Base-by-base conservation (phyloP, 352 stramenopile genomes). In the Phytophthora lateralis region DNA sequence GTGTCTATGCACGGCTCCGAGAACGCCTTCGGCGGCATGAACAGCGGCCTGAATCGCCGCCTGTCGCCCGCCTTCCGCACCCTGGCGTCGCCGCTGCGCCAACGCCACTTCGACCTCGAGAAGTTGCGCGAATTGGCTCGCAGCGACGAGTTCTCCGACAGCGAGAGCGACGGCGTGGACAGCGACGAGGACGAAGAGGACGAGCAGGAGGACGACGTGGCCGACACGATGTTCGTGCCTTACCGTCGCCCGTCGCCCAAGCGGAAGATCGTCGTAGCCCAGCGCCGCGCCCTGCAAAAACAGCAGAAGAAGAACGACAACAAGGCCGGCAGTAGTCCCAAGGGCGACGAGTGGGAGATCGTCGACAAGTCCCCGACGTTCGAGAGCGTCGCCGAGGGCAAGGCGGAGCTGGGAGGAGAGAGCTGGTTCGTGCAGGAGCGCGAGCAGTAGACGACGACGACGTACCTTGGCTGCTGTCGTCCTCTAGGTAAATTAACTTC, bases 111-210 rank as follows among this genome's bases (percentile, higher is more conserved):
- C 50, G 76, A 89, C 49, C 69, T 89, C 38, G 73, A 87, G 45
- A 87, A 85, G 45, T 64, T 92, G 66, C 75, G 74, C 27, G 83
- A 92, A 43, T 72, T 92, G 21, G 83, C 83, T 26, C 73, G 77
- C 26, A 90, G 80, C 56, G 81, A 92, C 73, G 83, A 92, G 60
- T 92, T 92, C 69, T 90, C 83, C 15, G 83, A 92, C 70, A 83
- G 82, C 43, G 83, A 92, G 66, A 92, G 83, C 66, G 83, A 92
- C 56, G 83, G 83, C 30, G 79, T 84, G 38, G 79, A 82, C 43
- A 77, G 71, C 26, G 79, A 89, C 3, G 78, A 85, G 4, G 75
- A 88, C 10, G 64, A 74, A 6, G 68, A 79, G 21, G 34, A 81
- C 11, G 75, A 88, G 8, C 63, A 74, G 5, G 68, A 79, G 21